These are phyloP conservation scores for Balakata baccata DNA, from an alignment of 345 rosid genomes.

Conservation along the genomic window DNA sequence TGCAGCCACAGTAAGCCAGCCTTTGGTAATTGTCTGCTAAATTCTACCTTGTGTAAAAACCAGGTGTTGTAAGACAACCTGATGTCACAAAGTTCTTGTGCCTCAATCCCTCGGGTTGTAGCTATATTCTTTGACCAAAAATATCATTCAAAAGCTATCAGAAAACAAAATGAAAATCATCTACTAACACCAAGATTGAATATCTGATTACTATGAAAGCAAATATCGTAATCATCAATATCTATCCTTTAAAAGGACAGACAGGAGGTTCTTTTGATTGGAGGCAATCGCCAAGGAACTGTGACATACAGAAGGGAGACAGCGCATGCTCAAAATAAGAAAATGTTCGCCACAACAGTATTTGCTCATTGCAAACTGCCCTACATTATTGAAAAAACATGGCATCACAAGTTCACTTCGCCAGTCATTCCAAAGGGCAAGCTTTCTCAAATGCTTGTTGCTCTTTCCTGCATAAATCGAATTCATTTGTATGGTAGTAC, in stretches of 20 bases:
- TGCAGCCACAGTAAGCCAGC: too few relatives aligned
- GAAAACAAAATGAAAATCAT: neutral
- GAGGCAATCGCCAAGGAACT: conserved; percentile 8
- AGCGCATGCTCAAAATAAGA: conserved; percentile 3
- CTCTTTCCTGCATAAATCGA: conserved; percentile 95
- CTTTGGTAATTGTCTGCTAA: too few relatives aligned
- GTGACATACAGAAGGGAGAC: conserved; percentile 5
- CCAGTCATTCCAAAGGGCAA: conserved; percentile 74
- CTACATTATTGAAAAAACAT: conserved; percentile 42
- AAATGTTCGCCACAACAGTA: conserved; percentile 25
- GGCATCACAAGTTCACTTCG: neutral
- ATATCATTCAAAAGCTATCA: neutral
- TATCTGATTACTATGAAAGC: neutral
- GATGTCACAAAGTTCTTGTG: too few relatives aligned
- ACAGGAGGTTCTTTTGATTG: neutral
- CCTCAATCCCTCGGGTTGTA: too few relatives aligned
- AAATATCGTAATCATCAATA: neutral
- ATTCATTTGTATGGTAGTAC: conserved; percentile 95
- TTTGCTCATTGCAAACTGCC: conserved; percentile 34
- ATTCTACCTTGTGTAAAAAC: too few relatives aligned
- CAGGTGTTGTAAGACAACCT: too few relatives aligned
- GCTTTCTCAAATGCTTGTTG: conserved; percentile 90
- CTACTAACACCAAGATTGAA: neutral
- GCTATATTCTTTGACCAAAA: too few relatives aligned
- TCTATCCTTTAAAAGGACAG: neutral